These are phyloP conservation scores for Paraphysoderma sedebokerense DNA, from an alignment of 371 early-diverging fungal species.

Conservation along the genomic window DNA sequence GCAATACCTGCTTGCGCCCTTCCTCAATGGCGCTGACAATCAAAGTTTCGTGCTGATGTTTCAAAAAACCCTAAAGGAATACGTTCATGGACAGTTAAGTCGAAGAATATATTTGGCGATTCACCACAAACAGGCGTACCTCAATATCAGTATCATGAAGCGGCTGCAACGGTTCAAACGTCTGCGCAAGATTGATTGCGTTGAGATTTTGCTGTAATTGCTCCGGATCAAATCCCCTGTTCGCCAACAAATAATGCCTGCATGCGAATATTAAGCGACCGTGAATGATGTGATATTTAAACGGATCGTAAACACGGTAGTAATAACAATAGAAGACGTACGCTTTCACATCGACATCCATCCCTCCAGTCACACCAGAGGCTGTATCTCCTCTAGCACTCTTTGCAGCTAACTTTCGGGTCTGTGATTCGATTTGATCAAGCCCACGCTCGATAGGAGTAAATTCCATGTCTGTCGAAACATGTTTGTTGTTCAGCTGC, in stretches of 20 bases:
- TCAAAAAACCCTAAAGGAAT: slow-evolving; percentile 32
- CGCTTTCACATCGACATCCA: no score
- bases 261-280: no score
- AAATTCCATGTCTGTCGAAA: no score
- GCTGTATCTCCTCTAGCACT: no score
- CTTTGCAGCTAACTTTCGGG: no score
- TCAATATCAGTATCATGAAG: slow-evolving; percentile 62
- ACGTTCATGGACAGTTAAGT: not conserved
- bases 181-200: slow-evolving; percentile 35
- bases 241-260: slow-evolving; percentile 47
- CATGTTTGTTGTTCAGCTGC: no score
- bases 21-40: slow-evolving; percentile 52
- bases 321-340: no score
- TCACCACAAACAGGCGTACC: slow-evolving; percentile 9
- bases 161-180: slow-evolving; percentile 45
- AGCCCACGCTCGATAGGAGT: no score
- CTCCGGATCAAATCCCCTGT: slow-evolving; percentile 53
- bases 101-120: not conserved
- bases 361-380: no score
- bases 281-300: no score
- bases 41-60: slow-evolving; percentile 48
- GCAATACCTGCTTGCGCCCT: slow-evolving; percentile 23
- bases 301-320: no score
- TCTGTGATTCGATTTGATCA: no score
- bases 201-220: slow-evolving; percentile 31